Base-by-base conservation (phyloP, 176 grass and related monocot species). In the Rhipidocladum racemiflorum region DNA sequence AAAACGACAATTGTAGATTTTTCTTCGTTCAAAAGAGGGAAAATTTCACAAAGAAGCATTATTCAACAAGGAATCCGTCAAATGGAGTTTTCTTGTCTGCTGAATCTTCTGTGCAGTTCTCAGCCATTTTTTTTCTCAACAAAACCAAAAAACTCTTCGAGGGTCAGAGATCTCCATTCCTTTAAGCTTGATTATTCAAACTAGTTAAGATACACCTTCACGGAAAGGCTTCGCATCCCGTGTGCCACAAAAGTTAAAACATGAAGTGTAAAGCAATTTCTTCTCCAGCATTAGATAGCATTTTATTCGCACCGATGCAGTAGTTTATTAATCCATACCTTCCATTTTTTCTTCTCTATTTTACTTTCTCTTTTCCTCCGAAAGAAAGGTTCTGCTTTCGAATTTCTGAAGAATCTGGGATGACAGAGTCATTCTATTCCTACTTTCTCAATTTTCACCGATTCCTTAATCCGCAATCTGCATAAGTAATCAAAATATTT, bases 111-210 rank as follows among this genome's bases (percentile, higher is more conserved):
- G 29, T 45, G 27, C 2, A 59, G 28, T 83, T n/a, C n/a, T 40
- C 32, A 61, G n/a, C 70, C 45, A 9, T 18, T 39, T 76, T 34
- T 84, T 11, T 61, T 68, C 44, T 30, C 32, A 45, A 15, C 27
- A 14, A 81, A 89, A 81, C 25, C n/a, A 65, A 71, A 45, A 1
- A 74, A 76, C 43, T 69, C 76, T 89, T 85, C 70, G 81, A 51
- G 16, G 77, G 68, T 45, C 59, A 71, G 14, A 29, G 23, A 54
- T 65, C 30, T 34, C 68, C 32, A 9, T 29, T 43, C 6, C 57
- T 63, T 70, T 53, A 71, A 73, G 2, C 68, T 29, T 23, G 43
- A 72, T 43, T 83, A 34, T 88, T 68, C 68, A 85, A 75, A 81
- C 13, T 62, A 68, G 42, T 65, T 80, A 62, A 61, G 76, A 49